Evolutionary conservation across 2,329 filamentous ascomycete genomes (phyloP).

Genomic region (Lachnellula arida): DNA sequence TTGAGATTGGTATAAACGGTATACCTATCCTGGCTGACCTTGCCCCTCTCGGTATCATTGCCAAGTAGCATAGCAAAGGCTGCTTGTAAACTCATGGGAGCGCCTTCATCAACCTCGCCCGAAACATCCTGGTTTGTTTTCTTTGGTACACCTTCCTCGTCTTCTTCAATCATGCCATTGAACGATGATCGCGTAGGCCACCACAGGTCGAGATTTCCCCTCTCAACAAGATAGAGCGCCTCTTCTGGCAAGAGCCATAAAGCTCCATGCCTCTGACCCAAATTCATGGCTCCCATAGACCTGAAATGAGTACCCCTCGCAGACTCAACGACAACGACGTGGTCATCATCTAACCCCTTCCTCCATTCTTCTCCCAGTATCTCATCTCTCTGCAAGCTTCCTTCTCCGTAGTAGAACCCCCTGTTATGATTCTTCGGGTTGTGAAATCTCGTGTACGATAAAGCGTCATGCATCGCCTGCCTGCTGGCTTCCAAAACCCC

Average conservation of each 20-base stretch:
- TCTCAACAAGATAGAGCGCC: slow-evolving; percentile 81
- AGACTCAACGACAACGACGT: slow-evolving; percentile 63
- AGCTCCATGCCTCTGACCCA: slow-evolving; percentile 54
- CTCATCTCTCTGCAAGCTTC: slow-evolving; percentile 29
- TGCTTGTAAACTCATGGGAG: slow-evolving; percentile 88
- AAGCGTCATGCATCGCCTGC: slow-evolving; percentile 81
- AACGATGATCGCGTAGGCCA: slow-evolving; percentile 62
- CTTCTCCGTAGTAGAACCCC: slow-evolving; percentile 67
- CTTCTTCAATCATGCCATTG: slow-evolving; percentile 34
- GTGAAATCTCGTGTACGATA: slow-evolving; percentile 73
- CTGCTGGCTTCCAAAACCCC: slow-evolving; percentile 75
- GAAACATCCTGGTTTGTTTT: slow-evolving; percentile 22
- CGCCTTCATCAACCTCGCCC: slow-evolving; percentile 54
- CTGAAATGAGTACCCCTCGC: slow-evolving; percentile 68
- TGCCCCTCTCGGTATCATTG: slow-evolving; percentile 55
- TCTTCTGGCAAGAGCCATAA: slow-evolving; percentile 90
- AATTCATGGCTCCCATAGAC: slow-evolving; percentile 65
- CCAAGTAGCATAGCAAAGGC: slow-evolving; percentile 84
- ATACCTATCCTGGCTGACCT: slow-evolving; percentile 70
- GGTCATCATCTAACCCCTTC: slow-evolving; percentile 52
- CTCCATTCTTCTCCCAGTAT: slow-evolving; percentile 65
- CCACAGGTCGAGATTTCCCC: slow-evolving; percentile 81
- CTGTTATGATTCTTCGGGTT: slow-evolving; percentile 59
- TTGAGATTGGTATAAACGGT: slow-evolving; percentile 84
- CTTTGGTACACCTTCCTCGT: slow-evolving; percentile 35